phyloP scores from a whole-genome alignment of 2,329 filamentous ascomycete genomes.

The Xylariales sp. region DNA sequence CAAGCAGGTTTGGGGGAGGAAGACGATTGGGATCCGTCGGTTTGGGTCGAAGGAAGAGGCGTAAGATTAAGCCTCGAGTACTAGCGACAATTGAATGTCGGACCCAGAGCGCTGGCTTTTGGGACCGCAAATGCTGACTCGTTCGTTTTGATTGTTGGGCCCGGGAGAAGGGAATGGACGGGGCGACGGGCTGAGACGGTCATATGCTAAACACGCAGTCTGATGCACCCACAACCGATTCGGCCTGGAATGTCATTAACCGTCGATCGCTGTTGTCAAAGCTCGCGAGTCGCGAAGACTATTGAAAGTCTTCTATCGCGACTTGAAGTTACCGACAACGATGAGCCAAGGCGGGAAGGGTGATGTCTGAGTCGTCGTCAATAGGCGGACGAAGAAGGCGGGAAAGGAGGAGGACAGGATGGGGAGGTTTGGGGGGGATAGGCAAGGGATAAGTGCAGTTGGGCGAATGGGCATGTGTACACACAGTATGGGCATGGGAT shows the following conservation, averaged over 20 bases:
- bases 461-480: background rate
- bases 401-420: background rate
- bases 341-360: background rate
- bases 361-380: background rate
- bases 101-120: background rate
- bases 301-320: too few relatives aligned
- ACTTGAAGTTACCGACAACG: background rate
- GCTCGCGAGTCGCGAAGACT: too few relatives aligned
- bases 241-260: too few relatives aligned
- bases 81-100: too few relatives aligned
- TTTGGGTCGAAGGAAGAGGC: background rate
- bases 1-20: background rate
- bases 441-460: slow-evolving; percentile 5
- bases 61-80: too few relatives aligned
- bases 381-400: background rate
- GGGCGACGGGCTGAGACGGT: too few relatives aligned
- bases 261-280: too few relatives aligned
- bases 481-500: background rate
- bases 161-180: too few relatives aligned
- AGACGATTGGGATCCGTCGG: background rate
- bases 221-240: too few relatives aligned
- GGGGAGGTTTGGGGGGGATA: background rate
- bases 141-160: too few relatives aligned
- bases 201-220: too few relatives aligned
- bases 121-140: too few relatives aligned